These are phyloP conservation scores for Fomitiporia mediterranea DNA, from an alignment of 1,284 basidiomycete species.

Conservation along the genomic window DNA sequence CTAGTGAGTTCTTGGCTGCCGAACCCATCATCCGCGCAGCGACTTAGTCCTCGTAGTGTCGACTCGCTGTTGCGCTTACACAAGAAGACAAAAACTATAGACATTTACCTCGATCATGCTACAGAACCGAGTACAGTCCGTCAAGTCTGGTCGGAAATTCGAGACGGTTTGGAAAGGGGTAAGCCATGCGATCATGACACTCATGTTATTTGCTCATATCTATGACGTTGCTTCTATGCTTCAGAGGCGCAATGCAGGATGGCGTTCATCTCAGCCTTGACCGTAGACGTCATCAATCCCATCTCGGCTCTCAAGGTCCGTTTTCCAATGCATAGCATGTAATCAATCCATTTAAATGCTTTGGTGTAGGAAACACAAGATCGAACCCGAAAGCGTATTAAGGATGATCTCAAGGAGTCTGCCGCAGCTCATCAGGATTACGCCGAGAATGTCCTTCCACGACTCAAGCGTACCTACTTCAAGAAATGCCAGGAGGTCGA, in stretches of 20 bases:
- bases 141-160: conserved; percentile 75
- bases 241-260: conserved; percentile 78
- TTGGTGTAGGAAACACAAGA: conserved; percentile 72
- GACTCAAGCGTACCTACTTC: conserved; percentile 70
- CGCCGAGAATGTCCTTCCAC: conserved; percentile 69
- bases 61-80: conserved; percentile 69
- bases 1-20: conserved; percentile 54
- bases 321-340: conserved; percentile 1
- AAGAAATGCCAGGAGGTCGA: conserved; percentile 83
- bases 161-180: conserved; percentile 82
- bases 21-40: not conserved
- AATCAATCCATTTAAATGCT: conserved; percentile 8
- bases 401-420: conserved; percentile 81
- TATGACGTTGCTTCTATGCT: not conserved
- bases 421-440: conserved; percentile 71
- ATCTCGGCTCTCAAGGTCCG: conserved; percentile 63
- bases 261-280: conserved; percentile 69
- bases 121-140: conserved; percentile 58
- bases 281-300: conserved; percentile 66
- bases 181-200: conserved; percentile 21
- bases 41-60: conserved; percentile 43
- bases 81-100: conserved; percentile 61
- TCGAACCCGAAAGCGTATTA: conserved; percentile 82
- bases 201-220: conserved; percentile 5
- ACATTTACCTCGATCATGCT: conserved; percentile 60